These are phyloP conservation scores for Heterobasidion irregulare DNA, from an alignment of 1,284 basidiomycete species.

Conservation along the genomic window DNA sequence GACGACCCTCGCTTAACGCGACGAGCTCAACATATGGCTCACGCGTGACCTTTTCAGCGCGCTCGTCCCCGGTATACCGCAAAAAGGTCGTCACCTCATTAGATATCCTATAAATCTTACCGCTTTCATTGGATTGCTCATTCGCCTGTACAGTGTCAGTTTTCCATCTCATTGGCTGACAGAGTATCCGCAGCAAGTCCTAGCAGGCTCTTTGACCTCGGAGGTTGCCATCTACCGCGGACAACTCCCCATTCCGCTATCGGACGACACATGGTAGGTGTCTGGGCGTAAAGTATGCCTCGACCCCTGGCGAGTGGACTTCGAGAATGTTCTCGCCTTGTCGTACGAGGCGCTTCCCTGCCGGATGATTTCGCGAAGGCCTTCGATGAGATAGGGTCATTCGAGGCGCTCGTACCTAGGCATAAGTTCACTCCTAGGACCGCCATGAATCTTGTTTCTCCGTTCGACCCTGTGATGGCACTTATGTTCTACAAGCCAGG, in stretches of 20 bases:
- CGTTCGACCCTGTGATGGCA: conserved; percentile 1
- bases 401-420: conserved; percentile 16
- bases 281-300: conserved; percentile 17
- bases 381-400: conserved; percentile 20
- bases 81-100: conserved; percentile 10
- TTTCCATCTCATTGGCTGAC: conserved; percentile 28
- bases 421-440: conserved; percentile 11
- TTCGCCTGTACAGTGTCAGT: conserved; percentile 26
- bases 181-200: conserved; percentile 21
- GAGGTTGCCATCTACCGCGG: conserved; percentile 19
- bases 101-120: conserved; percentile 28
- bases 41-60: conserved; percentile 27
- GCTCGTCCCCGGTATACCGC: conserved; percentile 8
- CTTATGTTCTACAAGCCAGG: background rate
- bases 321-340: conserved; percentile 21
- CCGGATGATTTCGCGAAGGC: conserved; percentile 8
- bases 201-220: conserved; percentile 20
- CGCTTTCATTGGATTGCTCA: conserved; percentile 25
- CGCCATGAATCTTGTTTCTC: conserved; percentile 17
- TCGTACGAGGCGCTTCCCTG: conserved; percentile 15
- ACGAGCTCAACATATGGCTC: conserved; percentile 28
- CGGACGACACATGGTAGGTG: conserved; percentile 15
- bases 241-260: conserved; percentile 21
- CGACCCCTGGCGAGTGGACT: conserved; percentile 23
- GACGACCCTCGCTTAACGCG: conserved; percentile 21